Evolutionary conservation across 163 green algal species (phyloP), one percentile per base, ranked within the genome.

Genomic region (Chlamydomonas reinhardtii): DNA sequence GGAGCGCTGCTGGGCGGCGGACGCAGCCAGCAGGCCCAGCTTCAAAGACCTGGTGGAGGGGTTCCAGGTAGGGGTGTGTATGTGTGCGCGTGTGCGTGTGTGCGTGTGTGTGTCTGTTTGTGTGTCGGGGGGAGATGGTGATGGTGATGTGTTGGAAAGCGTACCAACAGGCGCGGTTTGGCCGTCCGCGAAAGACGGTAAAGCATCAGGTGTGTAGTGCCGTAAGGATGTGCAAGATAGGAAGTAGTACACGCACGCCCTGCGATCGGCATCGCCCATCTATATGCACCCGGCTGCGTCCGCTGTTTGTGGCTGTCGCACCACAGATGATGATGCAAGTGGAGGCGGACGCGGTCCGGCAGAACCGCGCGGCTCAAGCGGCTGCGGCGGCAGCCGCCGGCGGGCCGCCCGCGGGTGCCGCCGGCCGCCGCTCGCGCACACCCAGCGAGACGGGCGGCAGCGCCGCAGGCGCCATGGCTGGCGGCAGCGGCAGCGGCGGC

Each of bases 21-120:
- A 92, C 17, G 66, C 82, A 4, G 32, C 25, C 11, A 59, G 73
- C 39, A 83, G 92, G 39, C 92, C 92, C 20, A 83, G 71, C 20
- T 95, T 95, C 85, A 92, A 94, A 73, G 59, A 90, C 22, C 48
- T 95, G 4, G 85, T 92, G 25, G 81, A 87, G 52, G 4, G 65
- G 37, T 79, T 92, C 71, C 78, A 73, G 81, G 81, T 87, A 71
- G 2, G 81, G 1, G 69, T 48, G 11, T 5, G 39, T n/a, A 48
- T 14, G 39, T 48, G 39, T 56, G 74, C 24, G 75, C 4, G 22
- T 24, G 31, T 22, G 37, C 11, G 24, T 17, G 61, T 68, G 61
- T 68, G 61, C 2, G 24, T 68, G 25, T n/a, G 4, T 4, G 61
- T 68, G 20, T 48, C 5, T 5, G 39, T 48, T 48, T 48, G 39